These are phyloP conservation scores for Phyllosticta citribraziliensis DNA, from an alignment of 2,329 filamentous ascomycete genomes.

Conservation along the genomic window DNA sequence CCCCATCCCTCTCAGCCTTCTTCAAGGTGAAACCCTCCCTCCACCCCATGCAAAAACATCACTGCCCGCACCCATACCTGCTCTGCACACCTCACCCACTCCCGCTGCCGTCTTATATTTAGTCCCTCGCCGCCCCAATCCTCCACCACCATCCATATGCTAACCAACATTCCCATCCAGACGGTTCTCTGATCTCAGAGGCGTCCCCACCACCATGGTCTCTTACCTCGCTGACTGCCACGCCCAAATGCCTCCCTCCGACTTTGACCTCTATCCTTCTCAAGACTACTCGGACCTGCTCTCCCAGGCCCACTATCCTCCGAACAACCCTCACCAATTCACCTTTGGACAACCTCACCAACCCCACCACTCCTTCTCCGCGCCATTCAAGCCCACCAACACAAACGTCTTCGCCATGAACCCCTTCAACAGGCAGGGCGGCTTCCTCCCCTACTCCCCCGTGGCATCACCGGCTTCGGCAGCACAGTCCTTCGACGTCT, in stretches of 20 bases:
- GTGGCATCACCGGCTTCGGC: constrained; percentile 35
- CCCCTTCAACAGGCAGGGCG: constrained; percentile 19
- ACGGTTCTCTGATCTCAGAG: not conserved
- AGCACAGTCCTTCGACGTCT: constrained; percentile 37
- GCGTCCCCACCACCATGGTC: constrained; percentile 19
- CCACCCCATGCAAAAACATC: not conserved
- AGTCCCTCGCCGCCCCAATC: constrained; percentile 8
- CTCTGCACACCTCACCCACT: constrained; percentile 5
- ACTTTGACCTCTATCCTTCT: constrained; percentile 29
- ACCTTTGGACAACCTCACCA: constrained; percentile 24
- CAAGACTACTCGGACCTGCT: constrained; percentile 20
- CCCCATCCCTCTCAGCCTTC: not conserved
- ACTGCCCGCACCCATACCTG: constrained; percentile 2
- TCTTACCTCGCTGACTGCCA: constrained; percentile 23
- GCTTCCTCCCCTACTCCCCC: constrained; percentile 27
- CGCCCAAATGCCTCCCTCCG: constrained; percentile 22
- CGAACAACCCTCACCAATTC: constrained; percentile 20
- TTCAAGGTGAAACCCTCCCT: not conserved
- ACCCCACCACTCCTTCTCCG: constrained; percentile 27
- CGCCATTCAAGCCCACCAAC: constrained; percentile 23
- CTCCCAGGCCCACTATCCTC: constrained; percentile 21
- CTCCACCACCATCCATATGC: constrained; percentile 7
- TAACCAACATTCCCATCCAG: constrained; percentile 2
- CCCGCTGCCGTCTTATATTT: constrained; percentile 10
- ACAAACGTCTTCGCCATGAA: constrained; percentile 8